Base-by-base conservation (phyloP, 2,329 filamentous ascomycete species). In the Fusarium mangiferae region DNA sequence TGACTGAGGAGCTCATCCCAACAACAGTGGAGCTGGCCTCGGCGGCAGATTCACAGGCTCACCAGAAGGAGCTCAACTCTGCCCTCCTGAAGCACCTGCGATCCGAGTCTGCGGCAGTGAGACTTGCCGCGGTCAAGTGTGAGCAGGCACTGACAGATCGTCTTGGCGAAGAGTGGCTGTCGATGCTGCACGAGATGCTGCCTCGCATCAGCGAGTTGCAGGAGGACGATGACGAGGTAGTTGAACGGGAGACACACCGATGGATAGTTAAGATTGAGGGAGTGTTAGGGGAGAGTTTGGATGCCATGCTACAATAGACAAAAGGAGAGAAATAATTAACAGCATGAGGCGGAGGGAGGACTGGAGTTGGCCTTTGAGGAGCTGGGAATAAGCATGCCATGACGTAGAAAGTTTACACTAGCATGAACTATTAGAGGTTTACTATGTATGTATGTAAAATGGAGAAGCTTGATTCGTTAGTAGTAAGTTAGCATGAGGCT, bases 121-220 rank as follows among this genome's bases (percentile, higher is more conserved):
- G 96, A 22, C 85, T 98, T 39, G 94, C 93, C 3, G 94, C 94
- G 1, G 92, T 99, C 41, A 91, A 91, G 83, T 92, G 92, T 75
- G 90, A 98, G 84, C 92, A 95, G 80, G 89, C 88, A 20, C 86
- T 98, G 72, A 97, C 95, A 18, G 90, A 93, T 75, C 87, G 90
- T 54, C 84, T 98, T 33, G 95, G 95, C 67, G 95, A 98, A 81
- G 96, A 99, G 80, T 99, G 96, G 96, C 84, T 99, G 68, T 90
- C 91, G 3, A 89, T 97, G 85, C 82, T 98, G 80, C 94, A 96
- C 0, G 96, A 99, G 88, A 98, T 98, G 93, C 84, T 99, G 81
- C 96, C 97, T 26, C 94, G 96, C 74, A 98, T 99, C 77, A 97
- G 94, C 79, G 96, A 99, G 85, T 83, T 98, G 79, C 93, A 98